A percentile compares a stretch with the other conserved stretches of the same genome.
These are phyloP conservation scores for Austroboletus eburneus DNA, from an alignment of 768 basidiomycete species.

Conservation along the genomic window DNA sequence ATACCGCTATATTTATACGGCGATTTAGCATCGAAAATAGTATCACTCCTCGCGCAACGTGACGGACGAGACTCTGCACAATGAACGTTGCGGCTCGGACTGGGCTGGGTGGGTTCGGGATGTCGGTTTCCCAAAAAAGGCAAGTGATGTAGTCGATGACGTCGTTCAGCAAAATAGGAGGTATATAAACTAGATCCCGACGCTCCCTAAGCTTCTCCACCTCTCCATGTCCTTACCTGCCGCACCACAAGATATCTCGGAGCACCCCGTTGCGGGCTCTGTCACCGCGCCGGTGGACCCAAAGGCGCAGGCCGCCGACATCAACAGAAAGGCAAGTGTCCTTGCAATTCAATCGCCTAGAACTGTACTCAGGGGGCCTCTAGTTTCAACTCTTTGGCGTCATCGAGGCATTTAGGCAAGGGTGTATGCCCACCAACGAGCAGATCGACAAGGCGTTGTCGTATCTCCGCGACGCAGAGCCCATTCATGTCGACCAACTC, in stretches of 20 bases:
- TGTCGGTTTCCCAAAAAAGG: too few relatives aligned
- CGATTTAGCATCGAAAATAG: too few relatives aligned
- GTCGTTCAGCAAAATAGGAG: slow-evolving; percentile 10
- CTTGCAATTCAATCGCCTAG: neutral
- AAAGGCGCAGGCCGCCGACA: slow-evolving; percentile 59
- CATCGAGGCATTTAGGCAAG: slow-evolving; percentile 74
- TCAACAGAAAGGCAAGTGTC: slow-evolving; percentile 63
- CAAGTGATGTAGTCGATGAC: slow-evolving; percentile 9
- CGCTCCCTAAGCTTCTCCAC: neutral
- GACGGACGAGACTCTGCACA: too few relatives aligned
- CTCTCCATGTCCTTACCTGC: slow-evolving; percentile 60
- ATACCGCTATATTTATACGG: too few relatives aligned
- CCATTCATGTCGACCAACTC: slow-evolving; percentile 60
- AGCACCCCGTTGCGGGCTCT: slow-evolving; percentile 50
- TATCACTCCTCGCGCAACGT: too few relatives aligned
- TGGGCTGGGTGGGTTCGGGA: too few relatives aligned
- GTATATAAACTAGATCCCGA: slow-evolving; percentile 5
- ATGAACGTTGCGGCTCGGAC: too few relatives aligned
- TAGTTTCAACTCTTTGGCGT: slow-evolving; percentile 74
- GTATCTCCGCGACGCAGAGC: slow-evolving; percentile 59
- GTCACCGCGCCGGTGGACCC: slow-evolving; percentile 69
- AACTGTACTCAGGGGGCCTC: neutral
- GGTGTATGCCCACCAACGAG: slow-evolving; percentile 71
- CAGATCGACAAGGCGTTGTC: slow-evolving; percentile 74
- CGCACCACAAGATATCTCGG: slow-evolving; percentile 57